These are phyloP conservation scores for Syncephalis plumigaleata DNA, from an alignment of 371 early-diverging fungal genomes.

Conservation along the genomic window DNA sequence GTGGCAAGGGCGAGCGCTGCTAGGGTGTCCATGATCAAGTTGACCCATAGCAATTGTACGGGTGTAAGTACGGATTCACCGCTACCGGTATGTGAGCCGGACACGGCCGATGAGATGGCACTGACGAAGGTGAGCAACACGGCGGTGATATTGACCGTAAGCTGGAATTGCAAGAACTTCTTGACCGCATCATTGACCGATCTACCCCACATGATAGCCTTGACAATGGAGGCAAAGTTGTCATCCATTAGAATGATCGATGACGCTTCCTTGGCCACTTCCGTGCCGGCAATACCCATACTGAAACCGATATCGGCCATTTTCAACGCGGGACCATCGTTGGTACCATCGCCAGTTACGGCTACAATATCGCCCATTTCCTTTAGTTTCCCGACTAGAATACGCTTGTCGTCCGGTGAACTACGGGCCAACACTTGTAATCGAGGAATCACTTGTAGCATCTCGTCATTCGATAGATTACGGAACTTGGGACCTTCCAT, in stretches of 20 bases:
- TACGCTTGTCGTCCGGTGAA: conserved; percentile 57
- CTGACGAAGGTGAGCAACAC: conserved; percentile 46
- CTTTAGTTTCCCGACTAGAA: conserved; percentile 41
- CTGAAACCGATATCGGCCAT: conserved; percentile 64
- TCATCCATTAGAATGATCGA: conserved; percentile 65
- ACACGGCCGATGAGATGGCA: conserved; percentile 17
- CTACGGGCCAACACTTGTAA: conserved; percentile 56
- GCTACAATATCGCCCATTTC: conserved; percentile 50
- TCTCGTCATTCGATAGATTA: conserved; percentile 24
- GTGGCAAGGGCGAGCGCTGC: conserved; percentile 62
- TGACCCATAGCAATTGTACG: conserved; percentile 65
- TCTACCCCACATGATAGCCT: conserved; percentile 63
- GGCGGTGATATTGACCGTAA: conserved; percentile 61
- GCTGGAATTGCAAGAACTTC: conserved; percentile 66
- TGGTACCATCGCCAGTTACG: conserved; percentile 72
- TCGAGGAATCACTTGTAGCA: conserved; percentile 28
- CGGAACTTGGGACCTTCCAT: conserved; percentile 57
- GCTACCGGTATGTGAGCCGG: conserved; percentile 6
- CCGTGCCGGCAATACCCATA: conserved; percentile 70
- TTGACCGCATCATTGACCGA: conserved; percentile 61
- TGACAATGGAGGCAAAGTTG: conserved; percentile 58
- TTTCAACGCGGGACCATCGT: conserved; percentile 62
- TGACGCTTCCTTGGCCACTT: conserved; percentile 68
- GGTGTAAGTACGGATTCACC: conserved; percentile 38
- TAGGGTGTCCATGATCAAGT: conserved; percentile 67